Evolutionary conservation across 139 green algal species (phyloP).

Genomic region (Monoraphidium neglectum): DNA sequence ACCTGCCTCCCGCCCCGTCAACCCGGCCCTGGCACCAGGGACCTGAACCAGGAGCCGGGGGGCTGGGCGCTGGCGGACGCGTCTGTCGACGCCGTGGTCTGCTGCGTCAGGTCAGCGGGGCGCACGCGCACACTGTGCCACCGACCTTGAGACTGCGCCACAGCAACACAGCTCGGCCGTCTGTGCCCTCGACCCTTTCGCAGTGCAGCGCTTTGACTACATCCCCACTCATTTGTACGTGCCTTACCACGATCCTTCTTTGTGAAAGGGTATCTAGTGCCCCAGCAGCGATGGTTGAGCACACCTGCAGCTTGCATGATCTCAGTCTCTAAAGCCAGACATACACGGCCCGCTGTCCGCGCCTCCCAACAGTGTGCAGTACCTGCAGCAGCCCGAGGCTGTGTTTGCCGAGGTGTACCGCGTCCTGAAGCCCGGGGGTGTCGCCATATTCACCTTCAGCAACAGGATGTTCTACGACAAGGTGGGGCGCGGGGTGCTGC

Average conservation of each 20-base stretch:
- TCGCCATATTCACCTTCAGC: slow-evolving; percentile 83
- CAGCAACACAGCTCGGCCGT: background rate
- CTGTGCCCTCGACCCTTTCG: background rate
- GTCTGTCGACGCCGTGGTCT: slow-evolving; percentile 82
- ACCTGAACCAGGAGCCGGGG: slow-evolving; percentile 74
- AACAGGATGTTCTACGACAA: slow-evolving; percentile 89
- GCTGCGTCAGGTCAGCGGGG: slow-evolving; percentile 60
- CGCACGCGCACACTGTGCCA: background rate
- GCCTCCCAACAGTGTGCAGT: slow-evolving; percentile 67
- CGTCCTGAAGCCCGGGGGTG: slow-evolving; percentile 85
- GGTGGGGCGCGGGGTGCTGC: slow-evolving; percentile 24
- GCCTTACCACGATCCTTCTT: background rate
- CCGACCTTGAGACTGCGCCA: background rate
- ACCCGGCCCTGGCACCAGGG: slow-evolving; percentile 11
- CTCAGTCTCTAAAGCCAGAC: too few species aligned
- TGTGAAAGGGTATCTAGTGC: background rate
- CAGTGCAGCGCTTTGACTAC: background rate
- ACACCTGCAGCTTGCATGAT: background rate
- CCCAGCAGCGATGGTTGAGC: background rate
- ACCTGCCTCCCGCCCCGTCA: too few species aligned
- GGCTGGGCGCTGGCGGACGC: slow-evolving; percentile 65
- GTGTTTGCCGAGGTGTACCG: slow-evolving; percentile 89
- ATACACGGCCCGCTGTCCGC: background rate
- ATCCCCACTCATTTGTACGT: background rate
- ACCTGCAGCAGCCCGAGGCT: slow-evolving; percentile 82